Conservation (phyloP, 83 land plant species). For the Picea engelmannii region DNA sequence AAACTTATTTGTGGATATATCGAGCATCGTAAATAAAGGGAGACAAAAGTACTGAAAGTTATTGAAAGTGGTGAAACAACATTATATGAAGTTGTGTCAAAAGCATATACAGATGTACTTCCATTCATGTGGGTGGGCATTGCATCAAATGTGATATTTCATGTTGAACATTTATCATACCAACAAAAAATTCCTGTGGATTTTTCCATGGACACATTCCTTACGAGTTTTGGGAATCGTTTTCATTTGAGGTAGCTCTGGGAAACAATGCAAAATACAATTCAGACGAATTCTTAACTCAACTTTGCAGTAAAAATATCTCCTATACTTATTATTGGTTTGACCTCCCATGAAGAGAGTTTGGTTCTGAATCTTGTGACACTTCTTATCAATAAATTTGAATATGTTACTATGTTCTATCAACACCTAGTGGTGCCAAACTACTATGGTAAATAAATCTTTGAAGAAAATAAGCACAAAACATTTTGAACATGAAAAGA, state of each 20-base stretch:
- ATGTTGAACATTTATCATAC: slow-evolving; percentile 73
- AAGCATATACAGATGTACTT: slow-evolving; percentile 61
- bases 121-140: slow-evolving; percentile 66
- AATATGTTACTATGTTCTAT: too few relatives aligned
- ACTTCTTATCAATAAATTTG: too few relatives aligned
- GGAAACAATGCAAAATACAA: not conserved
- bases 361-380: too few relatives aligned
- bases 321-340: slow-evolving; percentile 1
- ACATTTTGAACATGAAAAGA: too few relatives aligned
- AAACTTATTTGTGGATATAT: slow-evolving; percentile 80
- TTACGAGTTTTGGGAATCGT: not conserved
- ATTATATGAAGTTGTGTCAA: slow-evolving; percentile 63
- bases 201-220: slow-evolving; percentile 9
- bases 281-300: not conserved
- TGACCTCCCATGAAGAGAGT: not conserved
- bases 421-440: too few relatives aligned
- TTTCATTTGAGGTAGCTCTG: not conserved
- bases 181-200: slow-evolving; percentile 56
- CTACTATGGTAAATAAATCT: too few relatives aligned
- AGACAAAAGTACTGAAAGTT: slow-evolving; percentile 56
- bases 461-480: too few relatives aligned
- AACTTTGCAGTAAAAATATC: slow-evolving; percentile 3
- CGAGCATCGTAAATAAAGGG: slow-evolving; percentile 87
- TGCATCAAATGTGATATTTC: slow-evolving; percentile 79
- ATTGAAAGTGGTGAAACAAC: slow-evolving; percentile 74